Evolutionary conservation across 352 stramenopile species (phyloP), one percentile per base, ranked within the genome.

Genomic region (Phytophthora meadii): DNA sequence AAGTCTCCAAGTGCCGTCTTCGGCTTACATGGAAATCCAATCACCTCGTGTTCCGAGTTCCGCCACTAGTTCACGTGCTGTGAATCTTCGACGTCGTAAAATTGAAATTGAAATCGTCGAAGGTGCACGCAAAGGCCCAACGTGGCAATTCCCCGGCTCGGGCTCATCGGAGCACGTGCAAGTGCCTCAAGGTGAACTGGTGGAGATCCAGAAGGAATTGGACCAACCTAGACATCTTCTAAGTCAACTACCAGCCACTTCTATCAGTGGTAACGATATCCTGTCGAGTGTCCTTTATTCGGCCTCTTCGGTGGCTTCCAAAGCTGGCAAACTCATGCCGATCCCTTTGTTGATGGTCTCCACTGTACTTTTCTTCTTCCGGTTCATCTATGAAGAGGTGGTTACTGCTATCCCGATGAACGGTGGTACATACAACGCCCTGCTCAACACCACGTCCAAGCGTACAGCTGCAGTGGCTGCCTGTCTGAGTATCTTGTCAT

Each of bases 191-290:
- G 52, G 54, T 3, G 72, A 84, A 44, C 58, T 88, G 19, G 25
- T n/a, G 6, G 72, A 70, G 32, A 79, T 84, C 50, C 61, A 74
- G 19, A 42, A 73, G 17, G 47, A 77, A 34, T 60, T 82, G 1
- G 42, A 81, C 0, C 50, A 67, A 17, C 71, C 66, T 2, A 58
- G 54, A 36, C 68, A 84, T n/a, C 54, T 75, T 54, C 70, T 96
- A 24, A 60, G 73, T 1, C 69, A 97, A 69, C 88, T 87, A 60
- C 68, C 79, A 2, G 82, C 91, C 15, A 97, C 91, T 0, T 72
- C 88, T 30, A 97, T 97, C 62, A 93, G 79, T 39, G 90, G 90
- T 14, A 97, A 97, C 63, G 90, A 97, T 40, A 95, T 97, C 68
- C 70, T 96, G 10, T 88, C 79, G 34, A 95, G 83, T 47, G 89